Percentiles rank a stretch among this genome's conserved stretches.
Conservation (phyloP, 805 yeast species). For the Tanozyma kutaoensis region DNA sequence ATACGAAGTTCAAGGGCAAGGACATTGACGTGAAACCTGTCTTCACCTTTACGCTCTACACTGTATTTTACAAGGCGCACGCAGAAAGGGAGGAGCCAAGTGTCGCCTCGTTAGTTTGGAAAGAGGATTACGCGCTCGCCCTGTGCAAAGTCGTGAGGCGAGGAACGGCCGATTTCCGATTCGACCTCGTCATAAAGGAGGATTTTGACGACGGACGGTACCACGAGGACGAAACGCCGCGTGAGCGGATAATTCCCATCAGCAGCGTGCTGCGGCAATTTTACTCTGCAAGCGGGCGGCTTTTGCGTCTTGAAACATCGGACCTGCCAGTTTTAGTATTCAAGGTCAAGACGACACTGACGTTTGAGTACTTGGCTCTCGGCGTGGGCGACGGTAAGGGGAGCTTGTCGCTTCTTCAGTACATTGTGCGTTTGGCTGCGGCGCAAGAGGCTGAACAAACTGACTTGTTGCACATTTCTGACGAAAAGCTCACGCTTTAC, state of each 20-base stretch:
- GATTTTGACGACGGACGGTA: constrained; percentile 59
- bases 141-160: constrained; percentile 25
- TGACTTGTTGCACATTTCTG: constrained; percentile 41
- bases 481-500: constrained; percentile 51
- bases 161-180: constrained; percentile 16
- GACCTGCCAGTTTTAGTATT: constrained; percentile 55
- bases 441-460: constrained; percentile 48
- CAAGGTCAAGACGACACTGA: constrained; percentile 19
- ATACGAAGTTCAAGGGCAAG: constrained; percentile 6
- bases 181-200: constrained; percentile 37
- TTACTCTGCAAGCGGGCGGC: constrained; percentile 57
- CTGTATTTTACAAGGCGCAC: constrained; percentile 49
- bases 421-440: constrained; percentile 43
- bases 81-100: constrained; percentile 19
- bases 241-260: constrained; percentile 19
- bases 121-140: constrained; percentile 54
- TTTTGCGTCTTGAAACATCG: constrained; percentile 49
- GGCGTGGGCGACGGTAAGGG: constrained; percentile 6
- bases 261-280: constrained; percentile 37
- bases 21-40: constrained; percentile 36
- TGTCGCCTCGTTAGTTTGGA: constrained; percentile 39
- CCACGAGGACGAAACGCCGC: constrained; percentile 41
- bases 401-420: constrained; percentile 34
- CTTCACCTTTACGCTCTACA: constrained; percentile 43
- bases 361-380: constrained; percentile 7